Evolutionary conservation across 2,329 filamentous ascomycete species (phyloP), one percentile per base, ranked within the genome.

Genomic region (Diaporthe batatas): DNA sequence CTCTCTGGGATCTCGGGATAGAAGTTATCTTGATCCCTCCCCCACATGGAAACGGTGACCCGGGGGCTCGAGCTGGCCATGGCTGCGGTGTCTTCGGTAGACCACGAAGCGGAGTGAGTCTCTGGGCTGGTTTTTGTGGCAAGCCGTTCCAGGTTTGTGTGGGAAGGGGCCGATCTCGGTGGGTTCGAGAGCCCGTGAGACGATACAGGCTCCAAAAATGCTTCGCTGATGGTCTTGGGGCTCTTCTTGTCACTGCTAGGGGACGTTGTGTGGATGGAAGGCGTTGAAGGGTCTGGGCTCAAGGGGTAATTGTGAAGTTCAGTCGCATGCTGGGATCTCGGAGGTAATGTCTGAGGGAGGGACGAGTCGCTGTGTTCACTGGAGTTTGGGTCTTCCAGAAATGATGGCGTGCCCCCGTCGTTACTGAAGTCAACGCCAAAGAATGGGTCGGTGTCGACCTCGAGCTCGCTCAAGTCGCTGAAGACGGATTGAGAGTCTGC

Each of bases 1-100:
- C 78, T 81, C 64, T 84, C 81, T 67, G 81, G 79, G 44, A 78
- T 76, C 4, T 75, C 75, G 6, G 75, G 76, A 49, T 87, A 83
- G 8, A 80, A 77, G 18, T 83, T 82, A 73, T 86, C 85, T 34
- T 70, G 73, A 67, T 83, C 86, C 74, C 82, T 84, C 58, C 85
- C 87, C 86, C 87, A 90, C 75, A 88, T 81, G 1, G 89, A 90
- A 62, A 90, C 86, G 7, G 85, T 89, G 25, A 91, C 86, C 36
- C 84, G 84, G 8, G 89, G 88, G 77, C 89, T 90, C 73, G 84
- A 85, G 25, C 81, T 79, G 42, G 82, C 79, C 84, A 87, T 88
- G 69, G 80, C 83, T 47, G 84, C 76, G 54, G 83, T 83, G 77
- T 88, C 87, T 77, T 89, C 87, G 73, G 86, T 88, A 5, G 88